Conservation (phyloP, 441 rosid species). For the Erodium chrysanthum region DNA sequence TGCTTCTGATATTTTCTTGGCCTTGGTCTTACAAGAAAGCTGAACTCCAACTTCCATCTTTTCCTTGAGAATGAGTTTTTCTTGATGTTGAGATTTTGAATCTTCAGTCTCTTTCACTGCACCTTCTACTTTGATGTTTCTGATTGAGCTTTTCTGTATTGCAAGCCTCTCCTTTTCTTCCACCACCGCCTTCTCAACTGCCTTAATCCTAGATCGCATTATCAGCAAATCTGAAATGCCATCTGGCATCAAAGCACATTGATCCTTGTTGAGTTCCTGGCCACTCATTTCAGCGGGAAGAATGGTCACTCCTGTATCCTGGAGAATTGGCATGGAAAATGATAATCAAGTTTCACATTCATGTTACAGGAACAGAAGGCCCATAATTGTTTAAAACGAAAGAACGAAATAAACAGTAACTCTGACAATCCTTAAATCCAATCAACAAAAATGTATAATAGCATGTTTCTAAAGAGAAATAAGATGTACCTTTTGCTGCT, state of each 20-base stretch:
- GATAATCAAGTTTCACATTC: conserved; percentile 1
- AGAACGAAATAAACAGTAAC: not conserved
- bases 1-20: conserved; percentile 29
- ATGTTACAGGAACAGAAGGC: conserved; percentile 1
- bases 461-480: not conserved
- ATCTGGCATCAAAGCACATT: conserved; percentile 20
- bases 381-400: not conserved
- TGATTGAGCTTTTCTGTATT: conserved; percentile 27
- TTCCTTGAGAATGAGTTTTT: conserved; percentile 22
- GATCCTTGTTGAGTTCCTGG: conserved; percentile 20
- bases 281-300: conserved; percentile 23
- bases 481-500: not conserved
- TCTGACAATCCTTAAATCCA: not conserved
- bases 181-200: conserved; percentile 52
- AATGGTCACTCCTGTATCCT: conserved; percentile 35
- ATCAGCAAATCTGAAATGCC: conserved; percentile 59
- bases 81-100: conserved; percentile 14
- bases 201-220: conserved; percentile 54
- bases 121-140: conserved; percentile 23
- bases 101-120: conserved; percentile 18
- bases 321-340: conserved; percentile 19
- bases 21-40: conserved; percentile 27
- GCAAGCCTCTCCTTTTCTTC: conserved; percentile 40
- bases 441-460: not conserved
- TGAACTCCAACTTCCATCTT: conserved; percentile 29